Base-by-base conservation (phyloP, 2,329 filamentous ascomycete genomes). In the Epichloe bromicola region DNA sequence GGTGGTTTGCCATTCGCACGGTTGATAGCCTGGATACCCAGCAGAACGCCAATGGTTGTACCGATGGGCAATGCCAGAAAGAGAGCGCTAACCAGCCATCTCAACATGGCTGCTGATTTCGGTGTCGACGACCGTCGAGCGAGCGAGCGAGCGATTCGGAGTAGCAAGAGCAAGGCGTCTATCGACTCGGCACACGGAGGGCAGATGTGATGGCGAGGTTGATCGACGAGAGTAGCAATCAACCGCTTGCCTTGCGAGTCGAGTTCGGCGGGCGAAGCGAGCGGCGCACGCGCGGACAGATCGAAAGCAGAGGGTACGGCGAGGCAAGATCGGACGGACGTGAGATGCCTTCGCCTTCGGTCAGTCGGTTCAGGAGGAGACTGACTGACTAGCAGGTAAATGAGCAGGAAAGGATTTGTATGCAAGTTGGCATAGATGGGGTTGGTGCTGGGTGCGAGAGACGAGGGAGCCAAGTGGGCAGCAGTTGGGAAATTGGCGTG, bases 61-160 rank as follows among this genome's bases (percentile, higher is more conserved):
- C 68, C 74, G 52, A 77, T 69, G 39, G 72, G 75, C 53, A 78
- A 62, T 55, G 69, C 69, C 54, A 78, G 57, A 47, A 79, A 67
- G 58, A 65, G 66, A 49, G 72, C 67, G 63, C 75, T 78, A 62
- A 77, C 67, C 52, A 78, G 59, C 60, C 73, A 70, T 55, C 65
- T 60, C 50, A 69, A 55, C 70, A 73, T 72, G 57, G 56, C 56
- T 49, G 47, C 52, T 5, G 36, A 7, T 44, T 12, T 44, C 14
- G 55, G 48, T 19, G 46, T 34, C 11, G 42, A 12, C 33, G 19
- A 34, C 26, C n/a, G 38, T 37, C 43, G 26, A 41, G 20, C 33
- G 26, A 40, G 41, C 33, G 26, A 40, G 41, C 34, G 41, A 37
- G 26, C 26, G 26, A 14, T 26, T 26, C 5, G 14, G 43, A 46